Evolutionary conservation across 2,329 filamentous ascomycete genomes (phyloP).

Genomic region (Phoma herbarum): DNA sequence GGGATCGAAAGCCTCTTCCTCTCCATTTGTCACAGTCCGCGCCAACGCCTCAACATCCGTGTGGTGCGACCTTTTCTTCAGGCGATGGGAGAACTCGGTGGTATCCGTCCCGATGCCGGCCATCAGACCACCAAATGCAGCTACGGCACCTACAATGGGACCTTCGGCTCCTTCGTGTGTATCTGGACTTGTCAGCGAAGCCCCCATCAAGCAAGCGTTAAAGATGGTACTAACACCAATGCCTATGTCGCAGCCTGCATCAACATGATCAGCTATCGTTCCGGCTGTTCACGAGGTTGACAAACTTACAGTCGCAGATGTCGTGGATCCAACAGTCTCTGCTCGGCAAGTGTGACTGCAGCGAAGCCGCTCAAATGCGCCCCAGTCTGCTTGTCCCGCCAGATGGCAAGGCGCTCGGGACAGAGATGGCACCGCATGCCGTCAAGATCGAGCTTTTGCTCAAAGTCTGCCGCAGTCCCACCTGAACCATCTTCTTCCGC

Average conservation of each 20-base stretch:
- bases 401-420: constrained; percentile 30
- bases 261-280: background rate
- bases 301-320: constrained; percentile 27
- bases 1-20: constrained; percentile 4
- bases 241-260: constrained; percentile 27
- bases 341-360: constrained; percentile 18
- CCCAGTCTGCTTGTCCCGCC: constrained; percentile 31
- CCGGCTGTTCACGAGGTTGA: background rate
- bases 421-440: constrained; percentile 33
- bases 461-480: constrained; percentile 24
- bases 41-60: constrained; percentile 4
- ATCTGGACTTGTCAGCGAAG: constrained; percentile 21
- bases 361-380: constrained; percentile 32
- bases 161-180: constrained; percentile 32
- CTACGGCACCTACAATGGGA: constrained; percentile 21
- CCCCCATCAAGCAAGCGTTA: background rate
- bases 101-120: constrained; percentile 24
- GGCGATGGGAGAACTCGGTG: constrained; percentile 20
- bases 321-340: constrained; percentile 18
- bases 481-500: constrained; percentile 29
- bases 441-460: constrained; percentile 24
- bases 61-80: constrained; percentile 13
- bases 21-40: constrained; percentile 5
- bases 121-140: constrained; percentile 25
- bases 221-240: constrained; percentile 27